Evolutionary conservation across 345 rosid genomes (phyloP).

Genomic region (Streptanthus diversifolius): DNA sequence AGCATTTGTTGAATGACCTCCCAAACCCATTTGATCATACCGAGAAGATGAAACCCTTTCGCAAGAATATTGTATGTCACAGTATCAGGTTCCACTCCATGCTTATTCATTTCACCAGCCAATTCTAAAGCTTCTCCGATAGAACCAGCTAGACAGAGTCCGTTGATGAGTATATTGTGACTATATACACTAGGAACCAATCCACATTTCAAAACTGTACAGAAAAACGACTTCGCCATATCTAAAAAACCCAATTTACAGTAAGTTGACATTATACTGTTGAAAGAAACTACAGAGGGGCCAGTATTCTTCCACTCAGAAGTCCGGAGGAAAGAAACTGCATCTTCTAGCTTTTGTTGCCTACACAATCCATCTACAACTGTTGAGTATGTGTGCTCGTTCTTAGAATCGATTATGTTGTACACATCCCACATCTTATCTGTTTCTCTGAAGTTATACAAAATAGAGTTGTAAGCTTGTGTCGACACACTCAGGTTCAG

Average conservation of each 20-base stretch:
- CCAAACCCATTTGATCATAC: slow-evolving; percentile 49
- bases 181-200: slow-evolving; percentile 62
- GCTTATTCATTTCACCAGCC: slow-evolving; percentile 52
- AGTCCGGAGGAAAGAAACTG: slow-evolving; percentile 47
- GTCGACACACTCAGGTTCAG: slow-evolving; percentile 48
- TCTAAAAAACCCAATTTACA: slow-evolving; percentile 68
- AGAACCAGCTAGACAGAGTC: slow-evolving; percentile 64
- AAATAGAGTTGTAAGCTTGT: slow-evolving; percentile 57
- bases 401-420: slow-evolving; percentile 42
- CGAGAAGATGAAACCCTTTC: slow-evolving; percentile 55
- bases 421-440: slow-evolving; percentile 62
- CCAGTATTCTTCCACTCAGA: slow-evolving; percentile 43
- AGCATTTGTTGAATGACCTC: slow-evolving; percentile 44
- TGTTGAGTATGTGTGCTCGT: slow-evolving; percentile 55
- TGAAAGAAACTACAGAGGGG: slow-evolving; percentile 65
- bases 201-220: slow-evolving; percentile 70
- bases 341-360: slow-evolving; percentile 60
- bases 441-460: slow-evolving; percentile 63
- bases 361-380: slow-evolving; percentile 63
- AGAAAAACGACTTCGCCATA: slow-evolving; percentile 57
- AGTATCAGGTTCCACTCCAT: slow-evolving; percentile 62
- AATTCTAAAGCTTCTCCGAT: slow-evolving; percentile 64
- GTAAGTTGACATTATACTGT: slow-evolving; percentile 62
- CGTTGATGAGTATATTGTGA: slow-evolving; percentile 77
- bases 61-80: slow-evolving; percentile 67